These are phyloP conservation scores for Helianthus tuberosus DNA, from an alignment of 129 eudicot genomes.

Conservation along the genomic window DNA sequence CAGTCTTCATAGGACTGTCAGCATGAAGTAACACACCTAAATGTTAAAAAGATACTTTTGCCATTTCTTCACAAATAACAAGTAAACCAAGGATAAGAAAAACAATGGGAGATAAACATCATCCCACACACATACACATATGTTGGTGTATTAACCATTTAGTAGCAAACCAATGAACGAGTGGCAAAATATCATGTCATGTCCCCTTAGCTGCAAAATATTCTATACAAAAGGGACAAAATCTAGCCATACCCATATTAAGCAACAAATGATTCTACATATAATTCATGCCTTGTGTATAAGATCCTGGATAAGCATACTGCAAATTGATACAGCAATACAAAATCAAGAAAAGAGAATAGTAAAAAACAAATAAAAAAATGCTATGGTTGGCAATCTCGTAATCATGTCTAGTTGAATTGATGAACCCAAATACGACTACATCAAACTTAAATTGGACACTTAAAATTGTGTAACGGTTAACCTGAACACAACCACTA, in stretches of 20 bases:
- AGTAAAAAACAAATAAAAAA: background rate
- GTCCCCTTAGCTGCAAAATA: constrained; percentile 28
- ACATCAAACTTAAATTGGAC: background rate
- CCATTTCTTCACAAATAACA: too few species aligned
- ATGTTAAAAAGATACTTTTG: too few species aligned
- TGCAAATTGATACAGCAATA: constrained; percentile 34
- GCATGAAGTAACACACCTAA: background rate
- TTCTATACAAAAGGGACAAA: constrained; percentile 12
- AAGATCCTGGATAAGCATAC: constrained; percentile 86
- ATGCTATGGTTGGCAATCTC: background rate
- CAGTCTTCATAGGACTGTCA: constrained; percentile 17
- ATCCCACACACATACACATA: background rate
- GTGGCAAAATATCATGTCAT: constrained; percentile 15
- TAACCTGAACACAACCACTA: background rate
- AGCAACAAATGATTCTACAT: background rate
- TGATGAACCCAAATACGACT: background rate
- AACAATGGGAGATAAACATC: constrained; percentile 18
- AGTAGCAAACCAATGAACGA: constrained; percentile 19
- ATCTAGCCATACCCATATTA: background rate
- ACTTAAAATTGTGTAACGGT: background rate
- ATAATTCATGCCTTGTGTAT: constrained; percentile 59
- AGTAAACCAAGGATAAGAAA: background rate
- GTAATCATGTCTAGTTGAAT: background rate
- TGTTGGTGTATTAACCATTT: constrained; percentile 26
- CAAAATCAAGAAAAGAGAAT: constrained; percentile 8